A percentile compares a stretch with the other conserved stretches of the same genome.
Evolutionary conservation across 768 basidiomycete species (phyloP).

Genomic region (Dioszegia crocea): DNA sequence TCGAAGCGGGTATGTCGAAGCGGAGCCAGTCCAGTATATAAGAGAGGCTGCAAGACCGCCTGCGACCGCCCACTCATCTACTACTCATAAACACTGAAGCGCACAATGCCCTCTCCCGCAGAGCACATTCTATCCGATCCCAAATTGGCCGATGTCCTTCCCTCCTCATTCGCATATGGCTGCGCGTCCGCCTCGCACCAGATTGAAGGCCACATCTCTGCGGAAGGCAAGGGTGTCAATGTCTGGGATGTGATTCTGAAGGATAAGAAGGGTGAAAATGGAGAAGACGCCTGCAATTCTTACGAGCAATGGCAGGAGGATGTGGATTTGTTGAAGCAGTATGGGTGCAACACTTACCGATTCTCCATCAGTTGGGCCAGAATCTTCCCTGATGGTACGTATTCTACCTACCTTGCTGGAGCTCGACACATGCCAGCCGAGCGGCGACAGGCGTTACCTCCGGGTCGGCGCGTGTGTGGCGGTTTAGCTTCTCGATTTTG

Average conservation of each 20-base stretch:
- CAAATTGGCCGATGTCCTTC: slow-evolving; percentile 11
- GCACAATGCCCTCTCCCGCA: slow-evolving; percentile 6
- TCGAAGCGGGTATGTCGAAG: too few relatives aligned
- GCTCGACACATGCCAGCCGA: too few relatives aligned
- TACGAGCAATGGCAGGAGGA: slow-evolving; percentile 37
- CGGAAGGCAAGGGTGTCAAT: slow-evolving; percentile 26
- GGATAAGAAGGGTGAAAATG: slow-evolving; percentile 24
- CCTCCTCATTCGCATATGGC: slow-evolving; percentile 21
- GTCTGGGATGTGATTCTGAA: slow-evolving; percentile 21
- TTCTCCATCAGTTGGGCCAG: slow-evolving; percentile 36
- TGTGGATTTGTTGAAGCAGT: slow-evolving; percentile 32
- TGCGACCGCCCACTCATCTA: too few relatives aligned
- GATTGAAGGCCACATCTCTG: slow-evolving; percentile 25
- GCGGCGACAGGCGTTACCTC: too few relatives aligned
- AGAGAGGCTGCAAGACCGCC: background rate
- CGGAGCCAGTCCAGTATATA: too few relatives aligned
- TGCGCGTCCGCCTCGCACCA: slow-evolving; percentile 27
- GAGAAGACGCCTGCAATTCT: slow-evolving; percentile 27
- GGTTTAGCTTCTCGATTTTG: too few relatives aligned
- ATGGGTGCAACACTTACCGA: slow-evolving; percentile 32
- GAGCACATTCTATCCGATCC: slow-evolving; percentile 11
- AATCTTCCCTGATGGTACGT: slow-evolving; percentile 30
- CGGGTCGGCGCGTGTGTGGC: too few relatives aligned
- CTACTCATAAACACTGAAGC: background rate
- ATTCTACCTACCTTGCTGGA: background rate